phyloP scores from a whole-genome alignment of 495 filamentous ascomycete genomes.

The Penicilliopsis zonata region DNA sequence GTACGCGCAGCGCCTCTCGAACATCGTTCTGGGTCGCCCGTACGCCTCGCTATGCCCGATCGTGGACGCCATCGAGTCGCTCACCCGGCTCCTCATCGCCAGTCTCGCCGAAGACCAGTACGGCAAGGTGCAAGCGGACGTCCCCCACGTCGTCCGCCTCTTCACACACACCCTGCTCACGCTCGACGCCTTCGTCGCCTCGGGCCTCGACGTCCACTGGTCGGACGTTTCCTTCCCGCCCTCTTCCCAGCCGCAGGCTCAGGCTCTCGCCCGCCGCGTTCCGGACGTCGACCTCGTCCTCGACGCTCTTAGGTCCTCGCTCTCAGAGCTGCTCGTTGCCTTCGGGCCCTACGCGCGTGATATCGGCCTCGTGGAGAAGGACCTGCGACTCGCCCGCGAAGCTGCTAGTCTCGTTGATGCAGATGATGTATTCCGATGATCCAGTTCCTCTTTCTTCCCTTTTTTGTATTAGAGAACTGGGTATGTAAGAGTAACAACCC shows the following conservation, averaged over 20 bases:
- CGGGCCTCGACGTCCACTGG: constrained; percentile 58
- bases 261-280: constrained; percentile 25
- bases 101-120: constrained; percentile 76
- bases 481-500: too few relatives aligned
- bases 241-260: constrained; percentile 26
- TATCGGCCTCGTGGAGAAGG: constrained; percentile 49
- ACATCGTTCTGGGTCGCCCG: constrained; percentile 56
- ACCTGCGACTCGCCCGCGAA: constrained; percentile 59
- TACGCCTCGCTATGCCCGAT: constrained; percentile 52
- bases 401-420: constrained; percentile 36
- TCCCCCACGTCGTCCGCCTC: constrained; percentile 57
- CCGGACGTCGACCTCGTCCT: constrained; percentile 54
- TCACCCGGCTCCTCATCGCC: constrained; percentile 55
- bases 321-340: constrained; percentile 47
- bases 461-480: too few relatives aligned
- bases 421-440: too few relatives aligned
- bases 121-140: constrained; percentile 71
- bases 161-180: constrained; percentile 54
- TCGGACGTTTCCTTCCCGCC: constrained; percentile 55
- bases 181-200: constrained; percentile 54
- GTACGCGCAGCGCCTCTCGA: constrained; percentile 46
- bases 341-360: constrained; percentile 62
- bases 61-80: constrained; percentile 55
- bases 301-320: constrained; percentile 41
- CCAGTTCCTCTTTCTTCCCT: too few relatives aligned